Base-by-base conservation (phyloP, 306 rosid species). In the Abrus pulchellus region DNA sequence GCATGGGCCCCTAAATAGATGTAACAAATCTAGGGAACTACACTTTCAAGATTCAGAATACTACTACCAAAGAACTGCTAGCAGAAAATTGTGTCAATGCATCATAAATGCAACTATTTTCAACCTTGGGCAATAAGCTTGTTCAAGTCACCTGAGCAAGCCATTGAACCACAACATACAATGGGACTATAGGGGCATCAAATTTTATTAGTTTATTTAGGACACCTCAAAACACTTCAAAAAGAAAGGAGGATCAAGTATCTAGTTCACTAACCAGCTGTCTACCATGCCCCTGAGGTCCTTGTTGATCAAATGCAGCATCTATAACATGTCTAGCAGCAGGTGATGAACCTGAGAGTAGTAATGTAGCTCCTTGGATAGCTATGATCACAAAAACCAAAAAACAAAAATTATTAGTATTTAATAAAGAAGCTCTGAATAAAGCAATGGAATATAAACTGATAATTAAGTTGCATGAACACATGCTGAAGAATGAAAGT, bases 291-390 rank as follows among this genome's bases (percentile, higher is more conserved):
- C 90, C 91, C 52, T 82, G 96, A 81, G 91, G 85, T 52, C 92
- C 94, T 56, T 76, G 99, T 83, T 89, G 83, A 83, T 91, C 93
- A 77, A 95, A 93, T 44, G 99, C 97, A 32, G 90, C 83, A 82
- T 78, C 32, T 76, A 83, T 83, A 74, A 93, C 90, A 89, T 88
- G 94, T 82, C 91, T 88, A 61, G 90, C 97, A 83, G 91, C 84
- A 66, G 91, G 92, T 52, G 89, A 84, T 61, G 89, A 80, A 83
- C 92, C 82, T 9, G 87, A 87, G 65, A 93, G 89, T 69, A 95
- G 87, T 38, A 87, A 79, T 1, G 75, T 82, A 34, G 98, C 99
- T 45, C 98, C 99, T 65, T 83, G 85, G 69, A 28, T 68, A 54
- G 90, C 99, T 95, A 83, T 28, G 68, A 72, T 60, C 68, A 75